These are phyloP conservation scores for Cladosporium sp. DNA, from an alignment of 2,329 filamentous ascomycete species.

Conservation along the genomic window DNA sequence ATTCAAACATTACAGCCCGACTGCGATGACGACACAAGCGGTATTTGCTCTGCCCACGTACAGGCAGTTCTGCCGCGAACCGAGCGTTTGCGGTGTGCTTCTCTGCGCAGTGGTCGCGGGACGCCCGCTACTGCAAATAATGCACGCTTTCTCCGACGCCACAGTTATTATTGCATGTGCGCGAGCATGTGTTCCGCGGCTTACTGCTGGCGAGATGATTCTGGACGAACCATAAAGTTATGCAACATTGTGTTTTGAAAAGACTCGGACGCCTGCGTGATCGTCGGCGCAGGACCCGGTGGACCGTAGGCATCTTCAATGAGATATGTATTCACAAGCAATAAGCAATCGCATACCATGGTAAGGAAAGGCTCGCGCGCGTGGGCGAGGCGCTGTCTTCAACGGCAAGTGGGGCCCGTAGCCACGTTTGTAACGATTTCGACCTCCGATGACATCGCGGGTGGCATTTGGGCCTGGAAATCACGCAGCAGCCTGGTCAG, in stretches of 20 bases:
- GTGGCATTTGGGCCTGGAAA: not conserved
- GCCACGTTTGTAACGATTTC: not conserved
- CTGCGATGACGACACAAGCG: not conserved
- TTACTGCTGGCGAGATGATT: too few relatives aligned
- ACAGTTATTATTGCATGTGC: too few relatives aligned
- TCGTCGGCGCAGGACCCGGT: too few relatives aligned
- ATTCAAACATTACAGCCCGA: too few relatives aligned
- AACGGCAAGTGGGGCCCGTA: not conserved
- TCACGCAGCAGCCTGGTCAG: slow-evolving; percentile 1
- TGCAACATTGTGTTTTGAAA: too few relatives aligned
- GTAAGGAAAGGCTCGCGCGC: too few relatives aligned
- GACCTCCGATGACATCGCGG: not conserved
- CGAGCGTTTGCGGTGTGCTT: not conserved
- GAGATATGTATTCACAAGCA: too few relatives aligned
- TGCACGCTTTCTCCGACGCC: not conserved
- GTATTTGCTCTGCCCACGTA: not conserved
- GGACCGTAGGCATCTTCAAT: too few relatives aligned
- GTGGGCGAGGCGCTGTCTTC: not conserved
- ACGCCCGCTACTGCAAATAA: not conserved
- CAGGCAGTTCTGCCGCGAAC: not conserved
- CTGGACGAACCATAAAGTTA: too few relatives aligned
- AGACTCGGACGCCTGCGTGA: too few relatives aligned
- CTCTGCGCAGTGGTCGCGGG: not conserved
- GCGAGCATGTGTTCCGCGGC: too few relatives aligned
- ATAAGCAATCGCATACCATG: too few relatives aligned